phyloP scores from a whole-genome alignment of 768 basidiomycete genomes.

The Collybia sp. region DNA sequence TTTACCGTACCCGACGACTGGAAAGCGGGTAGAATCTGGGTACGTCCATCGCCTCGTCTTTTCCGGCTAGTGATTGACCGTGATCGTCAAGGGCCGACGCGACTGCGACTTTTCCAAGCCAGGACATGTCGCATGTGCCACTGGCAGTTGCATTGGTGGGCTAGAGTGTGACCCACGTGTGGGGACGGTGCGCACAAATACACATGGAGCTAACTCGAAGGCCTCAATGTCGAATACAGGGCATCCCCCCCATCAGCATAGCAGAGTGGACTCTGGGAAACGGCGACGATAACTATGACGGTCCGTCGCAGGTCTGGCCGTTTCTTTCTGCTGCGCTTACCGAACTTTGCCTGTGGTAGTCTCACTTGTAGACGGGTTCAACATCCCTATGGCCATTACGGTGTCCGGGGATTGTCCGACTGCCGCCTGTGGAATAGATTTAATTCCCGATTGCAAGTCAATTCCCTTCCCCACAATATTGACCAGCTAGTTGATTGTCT shows the following conservation, averaged over 20 bases:
- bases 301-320: slow-evolving; percentile 3
- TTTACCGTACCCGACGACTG: slow-evolving; percentile 44
- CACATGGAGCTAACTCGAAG: neutral
- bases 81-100: slow-evolving; percentile 40
- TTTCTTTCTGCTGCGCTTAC: slow-evolving; percentile 37
- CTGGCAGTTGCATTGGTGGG: slow-evolving; percentile 49
- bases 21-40: slow-evolving; percentile 48
- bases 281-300: neutral
- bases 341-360: slow-evolving; percentile 20
- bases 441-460: too few species aligned
- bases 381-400: slow-evolving; percentile 37
- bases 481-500: neutral
- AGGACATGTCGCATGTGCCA: slow-evolving; percentile 34
- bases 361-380: slow-evolving; percentile 45
- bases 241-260: slow-evolving; percentile 41
- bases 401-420: slow-evolving; percentile 29
- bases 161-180: slow-evolving; percentile 17
- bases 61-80: neutral
- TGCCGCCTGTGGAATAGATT: slow-evolving; percentile 12
- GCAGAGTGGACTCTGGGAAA: slow-evolving; percentile 39
- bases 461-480: too few species aligned
- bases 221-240: slow-evolving; percentile 10
- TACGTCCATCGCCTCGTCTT: slow-evolving; percentile 6
- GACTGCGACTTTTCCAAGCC: slow-evolving; percentile 40
- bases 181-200: slow-evolving; percentile 3